Percentiles rank a stretch among this genome's conserved stretches.
Evolutionary conservation across 2,329 filamentous ascomycete species (phyloP).

Genomic region (Thielaviopsis musarum): DNA sequence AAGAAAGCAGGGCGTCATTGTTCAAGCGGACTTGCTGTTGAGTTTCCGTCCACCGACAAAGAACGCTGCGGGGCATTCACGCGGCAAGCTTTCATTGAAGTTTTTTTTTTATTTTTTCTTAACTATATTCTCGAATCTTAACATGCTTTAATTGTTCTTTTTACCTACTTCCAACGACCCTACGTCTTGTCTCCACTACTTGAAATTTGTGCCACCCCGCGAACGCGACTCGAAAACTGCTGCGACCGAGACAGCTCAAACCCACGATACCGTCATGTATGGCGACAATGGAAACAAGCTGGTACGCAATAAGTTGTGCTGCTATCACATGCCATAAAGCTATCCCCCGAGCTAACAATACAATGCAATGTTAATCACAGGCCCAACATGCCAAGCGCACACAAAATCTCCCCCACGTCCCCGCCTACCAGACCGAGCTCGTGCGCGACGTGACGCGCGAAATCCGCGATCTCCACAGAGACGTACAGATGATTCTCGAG

Average conservation of each 20-base stretch:
- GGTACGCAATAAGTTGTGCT: neutral
- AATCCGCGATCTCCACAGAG: slow-evolving; percentile 81
- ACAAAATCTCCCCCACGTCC: slow-evolving; percentile 69
- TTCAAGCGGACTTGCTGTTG: neutral
- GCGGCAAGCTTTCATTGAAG: neutral
- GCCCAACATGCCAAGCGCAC: slow-evolving; percentile 93
- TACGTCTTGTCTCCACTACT: no score
- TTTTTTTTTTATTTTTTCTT: neutral
- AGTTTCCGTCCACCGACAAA: neutral
- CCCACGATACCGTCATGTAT: slow-evolving; percentile 9
- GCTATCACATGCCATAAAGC: no score
- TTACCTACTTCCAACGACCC: no score
- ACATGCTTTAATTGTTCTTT: no score
- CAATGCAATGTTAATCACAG: slow-evolving; percentile 27
- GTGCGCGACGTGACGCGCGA: slow-evolving; percentile 78
- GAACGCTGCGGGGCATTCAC: neutral
- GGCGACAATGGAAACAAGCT: slow-evolving; percentile 13
- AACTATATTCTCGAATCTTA: no score
- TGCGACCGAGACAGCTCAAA: neutral
- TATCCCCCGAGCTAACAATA: neutral
- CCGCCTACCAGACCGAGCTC: slow-evolving; percentile 81
- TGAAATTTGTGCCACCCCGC: no score
- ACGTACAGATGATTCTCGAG: slow-evolving; percentile 62
- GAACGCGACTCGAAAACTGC: neutral
- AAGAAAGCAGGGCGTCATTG: neutral